Conservation (phyloP, 148 eudicot species). For the Chenopodium berlandieri region DNA sequence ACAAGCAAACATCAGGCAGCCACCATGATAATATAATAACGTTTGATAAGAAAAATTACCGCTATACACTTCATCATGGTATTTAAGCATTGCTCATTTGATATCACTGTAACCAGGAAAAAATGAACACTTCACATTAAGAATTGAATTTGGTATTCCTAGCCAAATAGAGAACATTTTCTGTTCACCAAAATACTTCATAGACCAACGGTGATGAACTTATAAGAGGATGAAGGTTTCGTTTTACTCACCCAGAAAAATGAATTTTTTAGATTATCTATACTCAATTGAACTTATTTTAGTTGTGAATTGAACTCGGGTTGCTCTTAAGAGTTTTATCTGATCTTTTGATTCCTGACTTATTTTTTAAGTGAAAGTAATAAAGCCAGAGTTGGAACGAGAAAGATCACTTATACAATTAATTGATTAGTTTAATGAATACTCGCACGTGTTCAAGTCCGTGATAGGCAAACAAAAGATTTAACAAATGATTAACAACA, state of each 20-base stretch:
- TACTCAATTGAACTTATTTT: too few species aligned
- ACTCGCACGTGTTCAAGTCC: not conserved
- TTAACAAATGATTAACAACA: not conserved
- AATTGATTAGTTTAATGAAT: not conserved
- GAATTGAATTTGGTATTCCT: not conserved
- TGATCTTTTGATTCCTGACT: not conserved
- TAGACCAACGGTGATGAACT: not conserved
- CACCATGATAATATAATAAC: not conserved
- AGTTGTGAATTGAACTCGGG: not conserved
- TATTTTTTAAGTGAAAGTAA: not conserved
- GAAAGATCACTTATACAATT: not conserved
- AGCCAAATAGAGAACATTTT: not conserved
- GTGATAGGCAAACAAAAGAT: not conserved
- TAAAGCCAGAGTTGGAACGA: not conserved
- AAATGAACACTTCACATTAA: not conserved
- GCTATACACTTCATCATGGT: slow-evolving; percentile 91
- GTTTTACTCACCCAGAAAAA: not conserved
- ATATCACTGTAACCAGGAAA: slow-evolving; percentile 50
- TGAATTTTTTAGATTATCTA: too few species aligned
- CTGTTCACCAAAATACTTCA: not conserved
- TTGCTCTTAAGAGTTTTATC: not conserved
- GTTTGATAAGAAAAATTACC: slow-evolving; percentile 35
- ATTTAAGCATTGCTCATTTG: slow-evolving; percentile 55
- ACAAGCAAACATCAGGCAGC: slow-evolving; percentile 3
- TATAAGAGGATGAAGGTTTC: not conserved